phyloP scores from a whole-genome alignment of 1,139 yeast species.

The Candida sp. region DNA sequence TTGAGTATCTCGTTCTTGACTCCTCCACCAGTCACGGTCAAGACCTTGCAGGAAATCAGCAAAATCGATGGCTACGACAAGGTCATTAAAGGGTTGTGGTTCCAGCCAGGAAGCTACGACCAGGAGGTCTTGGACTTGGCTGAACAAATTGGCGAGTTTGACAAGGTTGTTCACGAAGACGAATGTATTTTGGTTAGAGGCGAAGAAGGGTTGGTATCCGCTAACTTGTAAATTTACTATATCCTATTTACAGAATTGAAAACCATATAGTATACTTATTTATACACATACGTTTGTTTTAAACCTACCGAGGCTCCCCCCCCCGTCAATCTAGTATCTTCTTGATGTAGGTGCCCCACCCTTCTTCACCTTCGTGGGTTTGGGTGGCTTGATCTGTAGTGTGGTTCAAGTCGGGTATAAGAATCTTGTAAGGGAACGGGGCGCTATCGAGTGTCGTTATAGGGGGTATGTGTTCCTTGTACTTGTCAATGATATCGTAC shows the following conservation, averaged over 20 bases:
- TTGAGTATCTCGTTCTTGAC: constrained; percentile 70
- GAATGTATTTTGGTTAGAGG: constrained; percentile 77
- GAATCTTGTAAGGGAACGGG: constrained; percentile 66
- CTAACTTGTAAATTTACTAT: constrained; percentile 22
- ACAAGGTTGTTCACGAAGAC: constrained; percentile 58
- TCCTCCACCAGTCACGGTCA: constrained; percentile 64
- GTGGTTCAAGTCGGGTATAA: constrained; percentile 16
- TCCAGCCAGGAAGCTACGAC: constrained; percentile 82
- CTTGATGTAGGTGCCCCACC: constrained; percentile 56
- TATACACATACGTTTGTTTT: background rate
- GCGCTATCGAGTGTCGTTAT: constrained; percentile 67
- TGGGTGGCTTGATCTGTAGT: constrained; percentile 1
- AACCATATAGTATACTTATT: constrained; percentile 3
- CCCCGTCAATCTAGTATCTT: constrained; percentile 39
- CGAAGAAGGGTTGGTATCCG: constrained; percentile 51
- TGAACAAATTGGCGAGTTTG: constrained; percentile 41
- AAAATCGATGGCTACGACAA: constrained; percentile 30
- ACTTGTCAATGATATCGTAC: constrained; percentile 52
- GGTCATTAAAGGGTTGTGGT: constrained; percentile 68
- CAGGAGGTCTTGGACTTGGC: constrained; percentile 50
- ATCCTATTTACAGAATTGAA: background rate
- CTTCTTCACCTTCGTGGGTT: constrained; percentile 26
- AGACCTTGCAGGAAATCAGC: constrained; percentile 48
- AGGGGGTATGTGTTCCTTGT: constrained; percentile 75
- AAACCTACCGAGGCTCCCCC: background rate